A percentile compares a stretch with the other conserved stretches of the same genome.
These are phyloP conservation scores for Carex sylvatica DNA, from an alignment of 202 grass and related monocot genomes.

Conservation along the genomic window DNA sequence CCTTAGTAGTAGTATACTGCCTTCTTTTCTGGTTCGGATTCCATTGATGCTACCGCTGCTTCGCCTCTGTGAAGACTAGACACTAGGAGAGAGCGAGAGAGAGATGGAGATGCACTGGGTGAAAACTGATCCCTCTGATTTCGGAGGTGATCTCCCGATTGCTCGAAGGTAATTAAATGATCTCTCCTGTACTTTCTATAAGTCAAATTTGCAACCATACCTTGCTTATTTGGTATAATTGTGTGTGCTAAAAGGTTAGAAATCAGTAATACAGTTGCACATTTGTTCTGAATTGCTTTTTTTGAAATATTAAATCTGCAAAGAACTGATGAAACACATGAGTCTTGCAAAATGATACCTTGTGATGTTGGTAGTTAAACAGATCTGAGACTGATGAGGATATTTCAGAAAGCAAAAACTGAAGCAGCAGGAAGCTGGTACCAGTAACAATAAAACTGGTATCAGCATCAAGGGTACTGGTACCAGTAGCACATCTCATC, in stretches of 20 bases:
- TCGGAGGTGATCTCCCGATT: conserved; percentile 48
- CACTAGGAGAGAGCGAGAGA: neutral
- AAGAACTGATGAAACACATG: neutral
- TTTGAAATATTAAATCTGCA: neutral
- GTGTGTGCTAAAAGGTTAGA: neutral
- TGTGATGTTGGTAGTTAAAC: neutral
- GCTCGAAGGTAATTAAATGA: conserved; percentile 51
- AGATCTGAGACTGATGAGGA: neutral
- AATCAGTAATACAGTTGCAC: neutral
- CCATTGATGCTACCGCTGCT: no score
- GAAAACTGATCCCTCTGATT: conserved; percentile 70
- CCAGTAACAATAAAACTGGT: no score
- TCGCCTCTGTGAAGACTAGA: no score
- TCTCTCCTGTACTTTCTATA: conserved; percentile 2
- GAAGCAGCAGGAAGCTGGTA: no score
- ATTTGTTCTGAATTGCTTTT: neutral
- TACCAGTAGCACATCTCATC: no score
- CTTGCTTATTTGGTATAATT: neutral
- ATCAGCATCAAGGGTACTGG: no score
- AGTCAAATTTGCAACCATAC: neutral
- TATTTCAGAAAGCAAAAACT: no score
- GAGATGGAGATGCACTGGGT: conserved; percentile 79
- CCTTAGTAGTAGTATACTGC: no score
- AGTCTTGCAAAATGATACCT: neutral
- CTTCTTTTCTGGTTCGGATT: no score